Percentiles rank a stretch among this genome's conserved stretches.
Evolutionary conservation across 306 rosid genomes (phyloP).

Genomic region (Dicorynia guianensis): DNA sequence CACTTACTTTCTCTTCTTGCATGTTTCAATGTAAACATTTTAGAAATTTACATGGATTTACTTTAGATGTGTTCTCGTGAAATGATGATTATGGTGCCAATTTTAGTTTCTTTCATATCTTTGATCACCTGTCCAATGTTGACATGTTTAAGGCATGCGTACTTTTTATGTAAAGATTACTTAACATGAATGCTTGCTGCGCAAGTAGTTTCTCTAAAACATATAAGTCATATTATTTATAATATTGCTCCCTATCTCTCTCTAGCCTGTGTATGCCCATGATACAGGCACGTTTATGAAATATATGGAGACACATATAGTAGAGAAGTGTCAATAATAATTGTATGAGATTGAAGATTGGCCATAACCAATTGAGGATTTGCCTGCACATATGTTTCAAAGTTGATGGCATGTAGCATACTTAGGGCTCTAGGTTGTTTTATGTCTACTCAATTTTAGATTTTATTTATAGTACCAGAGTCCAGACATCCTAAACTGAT

Average conservation of each 20-base stretch:
- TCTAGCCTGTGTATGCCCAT: neutral
- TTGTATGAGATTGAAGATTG: constrained; percentile 22
- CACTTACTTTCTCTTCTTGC: constrained; percentile 35
- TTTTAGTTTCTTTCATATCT: neutral
- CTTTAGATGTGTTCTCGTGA: neutral
- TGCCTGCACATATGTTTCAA: neutral
- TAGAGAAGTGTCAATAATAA: constrained; percentile 11
- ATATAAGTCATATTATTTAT: neutral
- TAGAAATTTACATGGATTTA: neutral
- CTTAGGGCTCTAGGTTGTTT: constrained; percentile 15
- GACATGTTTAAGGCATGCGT: neutral
- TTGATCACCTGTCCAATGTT: constrained; percentile 1
- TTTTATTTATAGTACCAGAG: neutral
- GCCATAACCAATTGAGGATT: constrained; percentile 10
- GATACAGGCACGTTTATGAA: constrained; percentile 11
- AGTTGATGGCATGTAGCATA: constrained; percentile 6
- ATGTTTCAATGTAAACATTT: constrained; percentile 22
- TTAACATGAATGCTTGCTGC: constrained; percentile 1
- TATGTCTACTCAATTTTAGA: neutral
- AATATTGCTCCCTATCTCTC: constrained; percentile 20
- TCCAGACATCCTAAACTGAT: constrained; percentile 11
- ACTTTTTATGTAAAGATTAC: constrained; percentile 3
- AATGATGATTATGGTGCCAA: neutral
- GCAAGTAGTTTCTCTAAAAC: neutral
- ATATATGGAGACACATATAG: neutral